Evolutionary conservation across 441 rosid genomes (phyloP), one percentile per base, ranked within the genome.

Genomic region (Pelargonium citronellum): DNA sequence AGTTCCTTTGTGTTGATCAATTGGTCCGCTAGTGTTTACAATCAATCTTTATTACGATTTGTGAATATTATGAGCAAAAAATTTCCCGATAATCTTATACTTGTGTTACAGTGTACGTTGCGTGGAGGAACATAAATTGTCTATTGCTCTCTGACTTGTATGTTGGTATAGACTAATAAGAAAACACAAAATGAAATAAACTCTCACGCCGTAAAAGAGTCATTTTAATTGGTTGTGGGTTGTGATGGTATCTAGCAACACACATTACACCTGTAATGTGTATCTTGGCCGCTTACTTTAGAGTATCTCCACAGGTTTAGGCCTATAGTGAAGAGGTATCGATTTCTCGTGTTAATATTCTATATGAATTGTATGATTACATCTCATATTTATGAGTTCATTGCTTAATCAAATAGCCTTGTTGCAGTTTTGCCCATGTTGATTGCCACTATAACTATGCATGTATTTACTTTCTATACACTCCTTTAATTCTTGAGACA

Each of bases 1-100:
- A 71, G 81, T 19, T 13, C 12, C 71, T 71, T 34, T 63, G 17
- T 24, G 53, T 41, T 64, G n/a, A 20, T 55, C 22, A 10, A 19
- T 4, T 16, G 2, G 9, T 55, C 7, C 10, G 0, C 7, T 55
- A 55, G 60, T 53, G 16, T 16, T 53, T 6, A 37, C 41, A 37
- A 37, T 6, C 41, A 37, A 5, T 37, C 41, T 37, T 37, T 8
- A 6, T 37, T 37, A 37, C 7, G 8, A 5, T 37, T 37, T 37
- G 41, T 37, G 41, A 37, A 6, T 37, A 5, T 37, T 37, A 37
- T 37, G 41, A 37, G 41, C 41, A 37, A 37, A 37, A 37, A 37
- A 37, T 0, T 37, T 34, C 41, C 0, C 8, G 41, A 37, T 37
- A 5, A 37, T 37, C 6, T 37, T 37, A 37, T 37, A 37, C 41